Conservation (phyloP, 1,284 basidiomycete species). For the Ustilago curta region DNA sequence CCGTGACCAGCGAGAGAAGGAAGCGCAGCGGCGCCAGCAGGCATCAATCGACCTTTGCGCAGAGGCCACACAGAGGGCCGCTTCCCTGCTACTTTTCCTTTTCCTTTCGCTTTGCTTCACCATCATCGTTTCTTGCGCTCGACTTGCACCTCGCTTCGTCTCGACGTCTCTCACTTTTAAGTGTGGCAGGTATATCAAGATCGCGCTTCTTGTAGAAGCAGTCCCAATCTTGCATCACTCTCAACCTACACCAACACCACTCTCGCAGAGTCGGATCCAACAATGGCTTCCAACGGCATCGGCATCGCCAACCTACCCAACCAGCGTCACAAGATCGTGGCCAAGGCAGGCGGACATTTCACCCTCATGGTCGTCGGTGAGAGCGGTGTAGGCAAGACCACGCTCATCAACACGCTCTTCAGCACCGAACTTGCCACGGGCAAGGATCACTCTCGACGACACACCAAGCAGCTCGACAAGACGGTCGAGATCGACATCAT, state of each 20-base stretch:
- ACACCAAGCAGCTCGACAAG: constrained; percentile 98
- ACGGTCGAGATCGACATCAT: constrained; percentile 81
- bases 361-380: constrained; percentile 98
- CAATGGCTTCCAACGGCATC: constrained; percentile 56
- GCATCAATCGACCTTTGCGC: not conserved
- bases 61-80: not conserved
- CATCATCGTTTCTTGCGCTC: constrained; percentile 2
- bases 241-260: not conserved
- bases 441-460: constrained; percentile 91
- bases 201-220: not conserved
- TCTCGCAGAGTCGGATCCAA: not conserved
- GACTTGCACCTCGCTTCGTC: not conserved
- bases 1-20: too few species aligned
- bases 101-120: not conserved
- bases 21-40: constrained; percentile 2
- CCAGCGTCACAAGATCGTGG: constrained; percentile 79
- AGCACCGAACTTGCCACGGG: constrained; percentile 92
- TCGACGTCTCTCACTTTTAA: not conserved
- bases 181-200: not conserved
- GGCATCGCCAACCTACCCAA: constrained; percentile 92
- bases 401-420: constrained; percentile 96
- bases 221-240: not conserved
- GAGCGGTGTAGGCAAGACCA: constrained; percentile 71
- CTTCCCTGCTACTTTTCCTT: not conserved
- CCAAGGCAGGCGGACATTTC: constrained; percentile 95